Conservation (phyloP, 2,329 filamentous ascomycete genomes). For the Penicillium hesseltinei region DNA sequence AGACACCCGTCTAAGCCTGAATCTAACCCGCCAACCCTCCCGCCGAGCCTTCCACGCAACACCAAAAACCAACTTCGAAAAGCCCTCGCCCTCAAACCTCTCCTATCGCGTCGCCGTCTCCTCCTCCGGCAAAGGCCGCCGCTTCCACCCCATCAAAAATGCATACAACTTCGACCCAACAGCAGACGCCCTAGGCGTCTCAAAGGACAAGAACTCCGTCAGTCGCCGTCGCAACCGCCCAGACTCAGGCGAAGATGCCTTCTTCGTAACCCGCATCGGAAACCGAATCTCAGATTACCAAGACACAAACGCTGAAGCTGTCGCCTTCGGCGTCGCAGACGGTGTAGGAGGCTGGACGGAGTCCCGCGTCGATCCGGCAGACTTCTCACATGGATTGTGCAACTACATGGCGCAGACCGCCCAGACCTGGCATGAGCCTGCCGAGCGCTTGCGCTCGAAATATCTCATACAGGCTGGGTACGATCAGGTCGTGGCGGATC, state of each 20-base stretch:
- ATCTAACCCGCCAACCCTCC: not conserved
- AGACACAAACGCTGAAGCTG: conserved; percentile 50
- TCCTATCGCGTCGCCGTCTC: conserved; percentile 72
- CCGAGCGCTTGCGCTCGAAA: conserved; percentile 55
- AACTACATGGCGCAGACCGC: conserved; percentile 84
- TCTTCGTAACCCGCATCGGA: conserved; percentile 84
- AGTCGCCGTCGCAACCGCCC: conserved; percentile 64
- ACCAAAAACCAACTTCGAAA: not conserved
- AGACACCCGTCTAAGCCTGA: not conserved
- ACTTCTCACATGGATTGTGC: conserved; percentile 93
- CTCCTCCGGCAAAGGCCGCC: conserved; percentile 69
- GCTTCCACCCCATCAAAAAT: conserved; percentile 66
- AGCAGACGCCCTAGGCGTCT: conserved; percentile 38
- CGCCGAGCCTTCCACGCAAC: conserved; percentile 4
- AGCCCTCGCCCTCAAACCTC: conserved; percentile 39
- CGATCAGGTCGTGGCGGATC: conserved; percentile 73
- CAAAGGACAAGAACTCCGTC: conserved; percentile 45
- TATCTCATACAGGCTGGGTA: conserved; percentile 80
- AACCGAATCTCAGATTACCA: conserved; percentile 7
- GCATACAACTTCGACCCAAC: conserved; percentile 68
- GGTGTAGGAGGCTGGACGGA: conserved; percentile 95
- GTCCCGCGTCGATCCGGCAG: conserved; percentile 86
- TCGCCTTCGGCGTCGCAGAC: conserved; percentile 88
- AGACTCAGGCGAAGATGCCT: conserved; percentile 89
- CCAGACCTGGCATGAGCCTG: conserved; percentile 51